Conservation (phyloP, 2,329 filamentous ascomycete genomes). For the Xylariales sp. region DNA sequence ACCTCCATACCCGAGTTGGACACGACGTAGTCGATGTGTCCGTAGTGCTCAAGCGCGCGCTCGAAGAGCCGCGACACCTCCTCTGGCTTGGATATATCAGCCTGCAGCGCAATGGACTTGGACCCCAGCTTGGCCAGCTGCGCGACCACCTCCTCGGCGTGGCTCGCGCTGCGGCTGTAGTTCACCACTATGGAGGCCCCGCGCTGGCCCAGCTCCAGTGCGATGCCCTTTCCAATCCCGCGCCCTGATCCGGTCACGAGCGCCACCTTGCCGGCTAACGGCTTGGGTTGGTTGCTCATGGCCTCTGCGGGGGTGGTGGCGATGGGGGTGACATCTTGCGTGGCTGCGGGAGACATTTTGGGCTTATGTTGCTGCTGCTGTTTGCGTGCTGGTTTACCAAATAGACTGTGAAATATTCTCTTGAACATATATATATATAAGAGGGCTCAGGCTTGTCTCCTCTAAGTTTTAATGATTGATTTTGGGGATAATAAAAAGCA, state of each 20-base stretch:
- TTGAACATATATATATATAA: too few species aligned
- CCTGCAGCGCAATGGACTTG: conserved; percentile 55
- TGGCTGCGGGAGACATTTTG: conserved; percentile 26
- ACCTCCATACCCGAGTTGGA: conserved; percentile 70
- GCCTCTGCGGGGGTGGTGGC: conserved; percentile 11
- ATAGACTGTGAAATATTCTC: too few species aligned
- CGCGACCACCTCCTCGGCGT: conserved; percentile 53
- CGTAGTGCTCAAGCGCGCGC: conserved; percentile 60
- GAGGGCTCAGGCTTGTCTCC: too few species aligned
- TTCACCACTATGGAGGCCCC: conserved; percentile 64
- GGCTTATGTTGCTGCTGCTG: too few species aligned
- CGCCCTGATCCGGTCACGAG: conserved; percentile 63
- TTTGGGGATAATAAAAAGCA: too few species aligned
- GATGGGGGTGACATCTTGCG: conserved; percentile 8
- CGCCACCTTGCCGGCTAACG: conserved; percentile 48
- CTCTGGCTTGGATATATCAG: conserved; percentile 58
- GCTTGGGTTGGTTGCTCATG: conserved; percentile 24
- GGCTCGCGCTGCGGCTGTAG: conserved; percentile 52
- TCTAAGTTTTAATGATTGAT: too few species aligned
- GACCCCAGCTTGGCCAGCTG: conserved; percentile 52
- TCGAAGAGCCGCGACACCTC: conserved; percentile 61
- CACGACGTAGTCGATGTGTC: conserved; percentile 67
- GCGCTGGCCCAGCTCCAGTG: conserved; percentile 62
- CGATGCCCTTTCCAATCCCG: conserved; percentile 63
- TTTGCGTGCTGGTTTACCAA: too few species aligned